These are phyloP conservation scores for Hypoxylon perforatum DNA, from an alignment of 495 filamentous ascomycete genomes.

Conservation along the genomic window DNA sequence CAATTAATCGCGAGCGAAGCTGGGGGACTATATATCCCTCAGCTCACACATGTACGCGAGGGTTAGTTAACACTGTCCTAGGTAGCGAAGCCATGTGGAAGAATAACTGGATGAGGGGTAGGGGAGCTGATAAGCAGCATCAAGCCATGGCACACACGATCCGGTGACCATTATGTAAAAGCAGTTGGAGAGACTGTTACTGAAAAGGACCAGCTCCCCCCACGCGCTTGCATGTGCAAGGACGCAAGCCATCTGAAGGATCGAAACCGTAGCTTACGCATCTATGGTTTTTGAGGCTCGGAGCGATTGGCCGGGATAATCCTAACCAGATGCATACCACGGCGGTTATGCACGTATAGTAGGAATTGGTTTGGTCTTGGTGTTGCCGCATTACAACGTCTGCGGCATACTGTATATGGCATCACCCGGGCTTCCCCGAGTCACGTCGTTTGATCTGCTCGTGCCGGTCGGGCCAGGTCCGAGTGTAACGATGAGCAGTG, in stretches of 20 bases:
- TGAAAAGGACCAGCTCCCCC: conserved; percentile 9
- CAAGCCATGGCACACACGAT: conserved; percentile 17
- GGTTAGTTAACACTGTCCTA: background rate
- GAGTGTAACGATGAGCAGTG: background rate
- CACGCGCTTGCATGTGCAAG: conserved; percentile 25
- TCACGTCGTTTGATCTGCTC: background rate
- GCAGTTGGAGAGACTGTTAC: conserved; percentile 20
- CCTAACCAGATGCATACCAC: conserved; percentile 25
- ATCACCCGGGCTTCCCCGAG: conserved; percentile 22
- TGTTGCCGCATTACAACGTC: background rate
- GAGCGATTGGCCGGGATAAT: conserved; percentile 28
- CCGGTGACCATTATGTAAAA: conserved; percentile 37
- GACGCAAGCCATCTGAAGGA: conserved; percentile 29
- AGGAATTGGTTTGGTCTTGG: conserved; percentile 6
- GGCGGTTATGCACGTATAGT: conserved; percentile 35
- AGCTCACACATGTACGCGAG: conserved; percentile 10
- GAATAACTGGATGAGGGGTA: conserved; percentile 43
- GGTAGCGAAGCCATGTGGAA: conserved; percentile 33
- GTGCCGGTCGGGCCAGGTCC: background rate
- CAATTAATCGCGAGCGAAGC: background rate
- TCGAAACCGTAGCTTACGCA: conserved; percentile 16
- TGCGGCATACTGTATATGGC: conserved; percentile 12
- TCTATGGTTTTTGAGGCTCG: conserved; percentile 17
- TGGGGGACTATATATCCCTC: conserved; percentile 10
- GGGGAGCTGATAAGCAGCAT: conserved; percentile 36